Conservation (phyloP, 2,329 filamentous ascomycete genomes). For the Amauroascus niger region DNA sequence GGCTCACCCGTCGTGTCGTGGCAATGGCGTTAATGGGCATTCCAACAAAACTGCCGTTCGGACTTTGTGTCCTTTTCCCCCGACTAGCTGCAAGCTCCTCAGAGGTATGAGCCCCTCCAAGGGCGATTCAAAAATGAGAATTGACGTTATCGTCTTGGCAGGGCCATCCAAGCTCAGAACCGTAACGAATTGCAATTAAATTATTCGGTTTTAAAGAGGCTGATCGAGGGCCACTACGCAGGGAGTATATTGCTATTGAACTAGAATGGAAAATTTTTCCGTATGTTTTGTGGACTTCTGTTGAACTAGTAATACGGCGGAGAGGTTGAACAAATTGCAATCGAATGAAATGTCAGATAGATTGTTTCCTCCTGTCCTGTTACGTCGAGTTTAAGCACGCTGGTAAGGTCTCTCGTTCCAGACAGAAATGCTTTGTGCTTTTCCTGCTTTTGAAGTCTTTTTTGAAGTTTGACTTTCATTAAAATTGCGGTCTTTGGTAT, state of each 20-base stretch:
- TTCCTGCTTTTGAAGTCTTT: slow-evolving; percentile 2
- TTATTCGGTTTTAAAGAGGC: slow-evolving; percentile 3
- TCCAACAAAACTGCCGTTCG: slow-evolving; percentile 27
- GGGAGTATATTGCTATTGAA: slow-evolving; percentile 3
- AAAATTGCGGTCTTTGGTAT: neutral
- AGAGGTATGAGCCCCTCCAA: slow-evolving; percentile 26
- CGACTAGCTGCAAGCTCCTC: slow-evolving; percentile 31
- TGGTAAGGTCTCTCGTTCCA: neutral
- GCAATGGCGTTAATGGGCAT: slow-evolving; percentile 28
- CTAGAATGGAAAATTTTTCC: slow-evolving; percentile 1
- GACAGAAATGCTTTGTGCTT: neutral
- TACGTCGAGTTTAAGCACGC: neutral
- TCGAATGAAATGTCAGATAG: neutral
- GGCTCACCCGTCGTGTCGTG: slow-evolving; percentile 40
- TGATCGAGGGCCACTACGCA: neutral
- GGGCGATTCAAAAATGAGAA: neutral
- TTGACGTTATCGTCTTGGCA: slow-evolving; percentile 15
- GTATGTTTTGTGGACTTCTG: slow-evolving; percentile 5
- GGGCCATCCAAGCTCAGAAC: slow-evolving; percentile 39
- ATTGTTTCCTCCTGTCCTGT: slow-evolving; percentile 1
- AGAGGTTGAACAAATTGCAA: neutral
- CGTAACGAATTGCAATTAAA: slow-evolving; percentile 24
- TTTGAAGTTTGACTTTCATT: neutral
- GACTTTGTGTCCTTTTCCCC: slow-evolving; percentile 25
- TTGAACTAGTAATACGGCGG: slow-evolving; percentile 1